Conservation (phyloP, 1,284 basidiomycete genomes). For the Sanghuangporus weigelae region DNA sequence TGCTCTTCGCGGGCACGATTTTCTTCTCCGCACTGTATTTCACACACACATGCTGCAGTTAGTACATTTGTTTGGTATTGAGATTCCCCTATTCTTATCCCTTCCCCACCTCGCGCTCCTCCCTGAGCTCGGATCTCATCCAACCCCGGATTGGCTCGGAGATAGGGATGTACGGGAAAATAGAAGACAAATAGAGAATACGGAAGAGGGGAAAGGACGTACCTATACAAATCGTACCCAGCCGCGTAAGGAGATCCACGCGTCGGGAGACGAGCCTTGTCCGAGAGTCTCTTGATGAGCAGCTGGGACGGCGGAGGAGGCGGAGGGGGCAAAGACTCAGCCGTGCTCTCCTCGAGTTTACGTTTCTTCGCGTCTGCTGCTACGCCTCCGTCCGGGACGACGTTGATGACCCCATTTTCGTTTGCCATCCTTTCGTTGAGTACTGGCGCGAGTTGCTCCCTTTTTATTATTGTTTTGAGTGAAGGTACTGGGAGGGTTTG, state of each 20-base stretch:
- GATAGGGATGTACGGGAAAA: not conserved
- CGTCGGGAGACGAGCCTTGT: slow-evolving; percentile 81
- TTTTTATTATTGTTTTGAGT: not conserved
- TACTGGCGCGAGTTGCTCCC: not conserved
- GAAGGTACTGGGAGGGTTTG: not conserved
- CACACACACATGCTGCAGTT: not conserved
- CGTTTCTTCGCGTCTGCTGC: slow-evolving; percentile 13
- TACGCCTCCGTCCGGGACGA: slow-evolving; percentile 5
- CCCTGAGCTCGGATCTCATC: not conserved
- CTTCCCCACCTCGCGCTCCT: not conserved
- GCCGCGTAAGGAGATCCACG: slow-evolving; percentile 84
- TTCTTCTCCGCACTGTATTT: slow-evolving; percentile 67
- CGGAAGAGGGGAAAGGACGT: slow-evolving; percentile 22
- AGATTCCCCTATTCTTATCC: not conserved
- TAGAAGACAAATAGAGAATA: not conserved
- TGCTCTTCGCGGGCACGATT: slow-evolving; percentile 77
- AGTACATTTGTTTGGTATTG: not conserved
- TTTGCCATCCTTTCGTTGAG: not conserved
- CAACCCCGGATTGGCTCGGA: not conserved
- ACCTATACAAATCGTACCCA: slow-evolving; percentile 94
- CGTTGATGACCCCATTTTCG: not conserved
- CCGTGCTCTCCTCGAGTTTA: slow-evolving; percentile 8
- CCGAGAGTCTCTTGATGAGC: slow-evolving; percentile 81
- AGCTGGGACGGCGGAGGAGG: slow-evolving; percentile 46
- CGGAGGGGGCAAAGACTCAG: slow-evolving; percentile 26